Evolutionary conservation across 2,329 filamentous ascomycete species (phyloP), one percentile per base, ranked within the genome.

Genomic region (Torrubiella hemipterigena): DNA sequence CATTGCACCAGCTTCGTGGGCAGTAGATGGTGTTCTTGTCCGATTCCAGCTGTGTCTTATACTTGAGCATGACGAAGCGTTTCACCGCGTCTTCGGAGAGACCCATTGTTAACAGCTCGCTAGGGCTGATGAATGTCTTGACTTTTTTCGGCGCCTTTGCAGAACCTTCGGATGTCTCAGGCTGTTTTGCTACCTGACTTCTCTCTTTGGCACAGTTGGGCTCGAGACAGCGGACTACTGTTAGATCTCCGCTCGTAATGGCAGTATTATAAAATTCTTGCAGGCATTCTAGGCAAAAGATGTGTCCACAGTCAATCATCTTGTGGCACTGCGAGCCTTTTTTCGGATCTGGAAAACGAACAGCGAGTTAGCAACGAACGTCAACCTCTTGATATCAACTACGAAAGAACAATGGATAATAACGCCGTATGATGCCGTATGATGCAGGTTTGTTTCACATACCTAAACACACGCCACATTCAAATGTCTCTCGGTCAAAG

Each of bases 11-110:
- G 34, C 77, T 68, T 7, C 91, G 74, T 1, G 91, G 91, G 47
- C 91, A 98, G 52, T 93, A 96, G 20, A 95, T 71, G 0, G 87
- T 95, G 36, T 77, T 80, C 48, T 87, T 93, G 55, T 96, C 87
- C 1, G 84, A 78, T 54, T 96, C 91, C 3, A 96, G 72, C 51
- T 85, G 81, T 41, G 81, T 83, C 60, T 96, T 96, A 48, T 93
- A 83, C 58, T 91, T 95, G 38, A 96, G 67, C 22, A 76, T 77
- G 5, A 93, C 82, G 51, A 93, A 98, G 33, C 91, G 79, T 47
- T 83, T 78, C 3, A 95, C 85, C 20, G 68, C 69, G 12, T 81
- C 74, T 36, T 79, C 69, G 3, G 74, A 63, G 2, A 89, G 56
- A 0, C 79, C 78, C 27, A 89, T 84, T 45, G 84, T 77, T 5